Evolutionary conservation across 108 stramenopile genomes (phyloP).

Genomic region (Discostella stelligeroides): DNA sequence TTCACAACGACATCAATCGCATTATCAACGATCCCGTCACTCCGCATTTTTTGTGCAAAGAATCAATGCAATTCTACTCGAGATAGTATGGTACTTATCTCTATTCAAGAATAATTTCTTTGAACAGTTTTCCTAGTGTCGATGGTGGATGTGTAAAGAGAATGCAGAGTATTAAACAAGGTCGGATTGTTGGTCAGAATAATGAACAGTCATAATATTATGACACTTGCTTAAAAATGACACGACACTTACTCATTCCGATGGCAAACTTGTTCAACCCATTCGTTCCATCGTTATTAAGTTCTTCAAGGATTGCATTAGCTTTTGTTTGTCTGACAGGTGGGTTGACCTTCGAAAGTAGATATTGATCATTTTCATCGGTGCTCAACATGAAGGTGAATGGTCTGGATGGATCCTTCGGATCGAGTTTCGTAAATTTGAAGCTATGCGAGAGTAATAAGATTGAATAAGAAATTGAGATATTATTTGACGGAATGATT

Average conservation of each 20-base stretch:
- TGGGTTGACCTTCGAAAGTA: constrained; percentile 17
- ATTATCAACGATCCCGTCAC: too few relatives aligned
- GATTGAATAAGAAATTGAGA: background rate
- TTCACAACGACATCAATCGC: background rate
- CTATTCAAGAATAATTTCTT: constrained; percentile 3
- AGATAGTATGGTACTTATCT: too few relatives aligned
- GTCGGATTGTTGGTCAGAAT: background rate
- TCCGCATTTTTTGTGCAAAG: too few relatives aligned
- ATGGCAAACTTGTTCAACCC: constrained; percentile 22
- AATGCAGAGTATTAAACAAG: background rate
- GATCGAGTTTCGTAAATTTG: constrained; percentile 28
- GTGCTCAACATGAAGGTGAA: constrained; percentile 23
- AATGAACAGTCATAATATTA: background rate
- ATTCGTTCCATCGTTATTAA: constrained; percentile 32
- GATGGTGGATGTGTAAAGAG: background rate
- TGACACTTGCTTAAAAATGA: too few relatives aligned
- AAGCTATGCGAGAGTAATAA: constrained; percentile 12
- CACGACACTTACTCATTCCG: constrained; percentile 30
- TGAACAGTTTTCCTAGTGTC: constrained; percentile 11
- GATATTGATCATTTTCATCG: constrained; percentile 7
- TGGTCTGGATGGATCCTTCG: constrained; percentile 1
- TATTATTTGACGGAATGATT: background rate
- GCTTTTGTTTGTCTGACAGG: constrained; percentile 6
- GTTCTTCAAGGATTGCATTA: constrained; percentile 7
- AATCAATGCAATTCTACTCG: too few relatives aligned